These are phyloP conservation scores for Leishmania tarentolae DNA, from an alignment of 208 protist species.

Conservation along the genomic window DNA sequence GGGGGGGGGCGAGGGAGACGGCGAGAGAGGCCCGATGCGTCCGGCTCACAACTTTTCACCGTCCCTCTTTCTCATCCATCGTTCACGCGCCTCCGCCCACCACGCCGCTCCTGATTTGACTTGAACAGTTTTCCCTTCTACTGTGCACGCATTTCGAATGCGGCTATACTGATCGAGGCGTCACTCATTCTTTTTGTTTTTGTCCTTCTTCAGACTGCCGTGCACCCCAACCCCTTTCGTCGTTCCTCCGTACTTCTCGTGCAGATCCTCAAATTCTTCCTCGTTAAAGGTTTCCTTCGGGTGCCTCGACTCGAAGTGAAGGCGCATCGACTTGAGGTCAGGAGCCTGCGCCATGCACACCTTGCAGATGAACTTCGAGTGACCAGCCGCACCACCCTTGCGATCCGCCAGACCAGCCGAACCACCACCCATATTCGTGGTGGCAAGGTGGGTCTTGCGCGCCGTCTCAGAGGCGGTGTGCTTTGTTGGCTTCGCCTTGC, in stretches of 20 bases:
- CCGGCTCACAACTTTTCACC: not conserved
- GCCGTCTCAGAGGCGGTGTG: conserved; percentile 71
- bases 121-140: not conserved
- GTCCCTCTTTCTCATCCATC: not conserved
- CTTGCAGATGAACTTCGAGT: conserved; percentile 60
- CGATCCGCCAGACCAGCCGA: conserved; percentile 59
- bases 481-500: conserved; percentile 84
- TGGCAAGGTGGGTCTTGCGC: conserved; percentile 69
- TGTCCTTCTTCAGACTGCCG: conserved; percentile 67
- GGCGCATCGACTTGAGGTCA: conserved; percentile 68
- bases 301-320: conserved; percentile 71
- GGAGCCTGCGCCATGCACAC: conserved; percentile 66
- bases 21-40: not conserved
- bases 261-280: conserved; percentile 64
- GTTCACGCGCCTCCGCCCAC: not conserved
- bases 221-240: conserved; percentile 74
- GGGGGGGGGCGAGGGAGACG: not conserved
- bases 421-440: conserved; percentile 73
- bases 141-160: too few relatives aligned
- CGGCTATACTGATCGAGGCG: too few relatives aligned
- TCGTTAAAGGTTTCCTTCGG: conserved; percentile 56
- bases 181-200: conserved; percentile 28
- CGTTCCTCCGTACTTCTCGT: conserved; percentile 63
- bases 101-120: not conserved
- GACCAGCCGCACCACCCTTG: conserved; percentile 60